Evolutionary conservation across 169 alveolate genomes (phyloP).

Genomic region (Amoebophrya sp.): DNA sequence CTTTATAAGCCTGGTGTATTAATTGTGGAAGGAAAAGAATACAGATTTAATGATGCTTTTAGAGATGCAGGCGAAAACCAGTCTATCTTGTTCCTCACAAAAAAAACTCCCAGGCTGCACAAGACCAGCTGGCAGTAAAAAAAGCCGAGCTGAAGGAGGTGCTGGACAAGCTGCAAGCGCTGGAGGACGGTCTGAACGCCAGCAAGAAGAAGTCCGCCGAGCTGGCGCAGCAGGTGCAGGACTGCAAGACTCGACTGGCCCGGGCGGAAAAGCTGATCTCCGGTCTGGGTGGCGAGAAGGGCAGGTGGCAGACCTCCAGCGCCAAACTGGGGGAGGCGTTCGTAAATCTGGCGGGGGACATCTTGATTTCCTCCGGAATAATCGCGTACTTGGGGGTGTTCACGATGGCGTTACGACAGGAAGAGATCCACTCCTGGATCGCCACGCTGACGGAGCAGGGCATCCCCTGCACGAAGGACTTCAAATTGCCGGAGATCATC

Average conservation of each 20-base stretch:
- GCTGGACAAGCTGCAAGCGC: slow-evolving; percentile 61
- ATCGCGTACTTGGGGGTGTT: slow-evolving; percentile 81
- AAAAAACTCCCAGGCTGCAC: not conserved
- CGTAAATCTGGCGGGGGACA: slow-evolving; percentile 79
- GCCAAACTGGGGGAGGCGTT: slow-evolving; percentile 87
- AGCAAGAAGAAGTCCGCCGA: slow-evolving; percentile 68
- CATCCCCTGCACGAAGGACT: slow-evolving; percentile 57
- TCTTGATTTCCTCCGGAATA: slow-evolving; percentile 66
- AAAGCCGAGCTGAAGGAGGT: slow-evolving; percentile 74
- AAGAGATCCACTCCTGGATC: slow-evolving; percentile 56
- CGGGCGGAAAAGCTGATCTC: slow-evolving; percentile 88
- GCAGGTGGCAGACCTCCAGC: slow-evolving; percentile 87
- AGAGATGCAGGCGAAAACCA: too few species aligned
- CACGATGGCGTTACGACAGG: slow-evolving; percentile 64
- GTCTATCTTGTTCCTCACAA: too few species aligned
- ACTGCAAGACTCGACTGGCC: slow-evolving; percentile 55
- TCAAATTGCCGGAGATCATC: slow-evolving; percentile 57
- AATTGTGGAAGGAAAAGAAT: too few species aligned
- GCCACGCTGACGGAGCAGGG: slow-evolving; percentile 49
- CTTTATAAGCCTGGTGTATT: too few species aligned
- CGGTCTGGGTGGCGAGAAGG: slow-evolving; percentile 87
- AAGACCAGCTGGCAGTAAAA: slow-evolving; percentile 60
- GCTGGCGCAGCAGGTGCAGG: slow-evolving; percentile 57
- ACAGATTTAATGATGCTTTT: too few species aligned
- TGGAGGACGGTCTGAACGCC: slow-evolving; percentile 60